Evolutionary conservation across 768 basidiomycete species (phyloP).

Genomic region (Calocybe cyanea): DNA sequence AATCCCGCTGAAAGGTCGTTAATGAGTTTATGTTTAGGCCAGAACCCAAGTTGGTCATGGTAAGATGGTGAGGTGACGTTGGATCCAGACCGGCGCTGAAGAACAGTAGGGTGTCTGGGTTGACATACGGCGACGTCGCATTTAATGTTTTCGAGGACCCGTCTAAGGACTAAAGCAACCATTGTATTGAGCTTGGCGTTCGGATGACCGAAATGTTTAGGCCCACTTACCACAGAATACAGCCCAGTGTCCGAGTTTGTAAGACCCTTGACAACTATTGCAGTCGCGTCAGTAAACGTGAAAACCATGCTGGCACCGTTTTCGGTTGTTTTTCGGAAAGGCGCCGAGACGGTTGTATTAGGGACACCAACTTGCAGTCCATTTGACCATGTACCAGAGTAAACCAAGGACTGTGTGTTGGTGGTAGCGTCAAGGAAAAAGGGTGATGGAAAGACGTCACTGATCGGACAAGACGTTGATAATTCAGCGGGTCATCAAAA

Average conservation of each 20-base stretch:
- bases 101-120: slow-evolving; percentile 18
- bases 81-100: slow-evolving; percentile 17
- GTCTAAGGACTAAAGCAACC: slow-evolving; percentile 13
- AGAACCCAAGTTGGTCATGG: slow-evolving; percentile 13
- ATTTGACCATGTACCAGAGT: slow-evolving; percentile 12
- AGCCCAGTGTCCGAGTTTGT: slow-evolving; percentile 10
- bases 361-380: slow-evolving; percentile 14
- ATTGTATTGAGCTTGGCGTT: not conserved
- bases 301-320: slow-evolving; percentile 14
- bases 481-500: not conserved
- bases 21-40: slow-evolving; percentile 17
- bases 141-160: slow-evolving; percentile 11
- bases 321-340: slow-evolving; percentile 13
- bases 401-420: slow-evolving; percentile 10
- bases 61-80: slow-evolving; percentile 11
- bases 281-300: slow-evolving; percentile 15
- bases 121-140: slow-evolving; percentile 13
- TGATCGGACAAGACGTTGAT: not conserved
- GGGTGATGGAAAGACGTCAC: slow-evolving; percentile 16
- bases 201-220: not conserved
- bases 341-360: slow-evolving; percentile 13
- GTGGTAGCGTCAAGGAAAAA: slow-evolving; percentile 12
- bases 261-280: slow-evolving; percentile 16
- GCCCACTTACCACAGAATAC: slow-evolving; percentile 15
- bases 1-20: slow-evolving; percentile 12